Evolutionary conservation across 495 filamentous ascomycete genomes (phyloP).

Genomic region (Trypethelium eluteriae): DNA sequence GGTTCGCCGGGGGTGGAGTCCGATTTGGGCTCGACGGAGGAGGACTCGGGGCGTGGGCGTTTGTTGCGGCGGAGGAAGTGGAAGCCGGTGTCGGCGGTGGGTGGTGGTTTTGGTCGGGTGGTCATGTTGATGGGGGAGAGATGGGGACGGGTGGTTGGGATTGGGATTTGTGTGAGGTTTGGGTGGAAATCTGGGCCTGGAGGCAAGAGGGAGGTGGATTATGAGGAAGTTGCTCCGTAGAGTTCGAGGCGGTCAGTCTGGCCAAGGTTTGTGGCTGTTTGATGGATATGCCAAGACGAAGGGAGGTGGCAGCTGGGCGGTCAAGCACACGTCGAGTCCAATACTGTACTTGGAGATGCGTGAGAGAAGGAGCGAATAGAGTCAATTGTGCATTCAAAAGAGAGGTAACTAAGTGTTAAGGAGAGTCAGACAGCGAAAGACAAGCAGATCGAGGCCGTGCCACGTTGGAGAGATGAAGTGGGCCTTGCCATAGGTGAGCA

Average conservation of each 20-base stretch:
- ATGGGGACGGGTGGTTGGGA: background rate
- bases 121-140: constrained; percentile 11
- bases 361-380: background rate
- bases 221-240: background rate
- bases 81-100: background rate
- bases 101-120: constrained; percentile 1
- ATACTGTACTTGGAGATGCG: background rate
- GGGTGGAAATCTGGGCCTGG: no score
- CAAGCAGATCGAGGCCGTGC: background rate
- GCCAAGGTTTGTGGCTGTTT: constrained; percentile 1
- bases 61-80: constrained; percentile 13
- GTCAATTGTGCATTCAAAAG: background rate
- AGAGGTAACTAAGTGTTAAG: background rate
- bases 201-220: background rate
- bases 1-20: background rate
- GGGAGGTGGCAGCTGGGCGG: background rate
- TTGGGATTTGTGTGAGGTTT: background rate
- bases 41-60: background rate
- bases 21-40: background rate
- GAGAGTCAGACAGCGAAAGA: background rate
- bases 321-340: background rate
- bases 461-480: background rate
- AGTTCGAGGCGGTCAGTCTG: background rate
- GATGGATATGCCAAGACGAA: background rate
- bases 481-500: background rate